Percentiles rank a stretch among this genome's conserved stretches.
phyloP scores from a whole-genome alignment of 2,329 filamentous ascomycete species.

The Apiospora saccharicola region DNA sequence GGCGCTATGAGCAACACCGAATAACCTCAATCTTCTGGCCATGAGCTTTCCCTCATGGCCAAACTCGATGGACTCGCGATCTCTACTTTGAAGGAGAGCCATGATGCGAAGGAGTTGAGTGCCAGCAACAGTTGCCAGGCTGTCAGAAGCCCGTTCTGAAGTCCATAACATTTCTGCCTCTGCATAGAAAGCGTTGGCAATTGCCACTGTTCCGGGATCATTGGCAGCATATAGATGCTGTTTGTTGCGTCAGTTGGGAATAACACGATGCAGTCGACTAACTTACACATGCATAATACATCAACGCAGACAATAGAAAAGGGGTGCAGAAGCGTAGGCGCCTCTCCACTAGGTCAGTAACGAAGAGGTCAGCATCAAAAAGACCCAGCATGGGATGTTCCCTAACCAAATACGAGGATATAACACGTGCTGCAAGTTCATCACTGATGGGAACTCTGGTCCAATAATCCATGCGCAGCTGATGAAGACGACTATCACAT shows the following conservation, averaged over 20 bases:
- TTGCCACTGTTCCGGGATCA: neutral
- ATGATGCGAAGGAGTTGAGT: constrained; percentile 7
- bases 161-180: constrained; percentile 23
- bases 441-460: constrained; percentile 27
- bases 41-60: constrained; percentile 2
- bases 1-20: constrained; percentile 9
- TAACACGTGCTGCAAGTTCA: constrained; percentile 27
- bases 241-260: constrained; percentile 27
- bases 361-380: constrained; percentile 34
- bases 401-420: constrained; percentile 30
- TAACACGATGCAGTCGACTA: constrained; percentile 26
- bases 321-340: constrained; percentile 32
- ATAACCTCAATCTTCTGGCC: constrained; percentile 20
- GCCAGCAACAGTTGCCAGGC: neutral
- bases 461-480: constrained; percentile 29
- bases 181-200: constrained; percentile 14
- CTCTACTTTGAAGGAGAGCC: neutral
- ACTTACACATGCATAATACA: constrained; percentile 32
- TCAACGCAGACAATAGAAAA: constrained; percentile 30
- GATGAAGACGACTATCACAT: constrained; percentile 28
- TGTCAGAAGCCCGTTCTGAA: constrained; percentile 21
- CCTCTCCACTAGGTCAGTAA: constrained; percentile 30
- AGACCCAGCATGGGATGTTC: constrained; percentile 31
- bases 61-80: neutral
- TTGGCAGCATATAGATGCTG: constrained; percentile 5